Evolutionary conservation across 352 stramenopile genomes (phyloP).

Genomic region (Achlya hypogyna): DNA sequence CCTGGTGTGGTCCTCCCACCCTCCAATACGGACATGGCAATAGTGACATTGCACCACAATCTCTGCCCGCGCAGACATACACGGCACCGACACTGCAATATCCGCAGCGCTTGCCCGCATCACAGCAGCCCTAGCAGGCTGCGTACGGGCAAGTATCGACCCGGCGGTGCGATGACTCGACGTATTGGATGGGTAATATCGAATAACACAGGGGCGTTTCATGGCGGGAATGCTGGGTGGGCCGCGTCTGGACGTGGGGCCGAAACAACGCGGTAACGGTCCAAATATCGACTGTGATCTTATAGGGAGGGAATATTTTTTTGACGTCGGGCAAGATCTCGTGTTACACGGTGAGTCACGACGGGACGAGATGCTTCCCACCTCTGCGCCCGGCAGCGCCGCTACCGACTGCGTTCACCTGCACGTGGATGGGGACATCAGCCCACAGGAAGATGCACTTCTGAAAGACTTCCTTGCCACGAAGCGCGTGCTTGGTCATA

Average conservation of each 20-base stretch:
- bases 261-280: neutral
- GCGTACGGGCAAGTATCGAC: no score
- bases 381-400: neutral
- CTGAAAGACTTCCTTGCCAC: neutral
- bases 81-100: no score
- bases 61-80: no score
- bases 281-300: neutral
- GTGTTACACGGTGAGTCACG: constrained; percentile 2
- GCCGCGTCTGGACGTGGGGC: no score
- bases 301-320: neutral
- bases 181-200: no score
- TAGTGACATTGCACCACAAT: neutral
- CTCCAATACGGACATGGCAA: neutral
- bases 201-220: no score
- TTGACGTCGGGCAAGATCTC: neutral
- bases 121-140: no score
- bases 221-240: no score
- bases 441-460: neutral
- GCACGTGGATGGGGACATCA: neutral
- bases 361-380: neutral
- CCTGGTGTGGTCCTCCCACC: no score
- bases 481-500: constrained; percentile 15
- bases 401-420: neutral
- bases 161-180: no score
- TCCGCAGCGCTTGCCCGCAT: no score